Evolutionary conservation across 345 rosid species (phyloP).

Genomic region (Hevea brasiliensis): DNA sequence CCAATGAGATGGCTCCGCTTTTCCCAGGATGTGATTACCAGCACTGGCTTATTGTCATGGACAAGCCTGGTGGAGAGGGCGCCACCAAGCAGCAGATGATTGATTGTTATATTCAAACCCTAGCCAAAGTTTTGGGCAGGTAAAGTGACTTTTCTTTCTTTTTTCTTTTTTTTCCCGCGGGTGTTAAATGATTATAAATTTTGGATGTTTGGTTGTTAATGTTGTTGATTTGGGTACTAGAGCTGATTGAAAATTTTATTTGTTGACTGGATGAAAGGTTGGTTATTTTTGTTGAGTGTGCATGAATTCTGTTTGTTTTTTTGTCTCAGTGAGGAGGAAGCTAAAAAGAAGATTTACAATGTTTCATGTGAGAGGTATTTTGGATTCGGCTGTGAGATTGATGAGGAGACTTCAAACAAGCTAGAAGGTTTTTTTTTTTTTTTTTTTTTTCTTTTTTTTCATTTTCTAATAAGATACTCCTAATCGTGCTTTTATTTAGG

Average conservation of each 20-base stretch:
- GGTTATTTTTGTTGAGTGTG: background rate
- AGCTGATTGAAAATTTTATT: background rate
- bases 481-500: background rate
- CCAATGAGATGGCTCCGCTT: constrained; percentile 94
- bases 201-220: too few relatives aligned
- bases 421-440: constrained; percentile 59
- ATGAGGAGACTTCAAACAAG: constrained; percentile 93
- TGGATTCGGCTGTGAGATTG: constrained; percentile 95
- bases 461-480: background rate
- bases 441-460: background rate
- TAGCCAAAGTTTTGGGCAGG: constrained; percentile 85
- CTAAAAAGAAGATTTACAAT: constrained; percentile 84
- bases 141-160: constrained; percentile 11
- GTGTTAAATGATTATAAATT: too few relatives aligned
- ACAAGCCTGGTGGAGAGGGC: constrained; percentile 88
- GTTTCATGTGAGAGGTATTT: constrained; percentile 94
- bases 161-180: too few relatives aligned
- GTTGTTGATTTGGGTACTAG: too few relatives aligned
- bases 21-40: constrained; percentile 93
- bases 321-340: constrained; percentile 75
- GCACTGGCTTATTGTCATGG: constrained; percentile 98
- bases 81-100: constrained; percentile 96
- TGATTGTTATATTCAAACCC: constrained; percentile 79
- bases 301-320: background rate
- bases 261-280: background rate